Evolutionary conservation across 1,139 yeast genomes (phyloP), one percentile per base, ranked within the genome.

Genomic region (Scheffersomyces lignicola): DNA sequence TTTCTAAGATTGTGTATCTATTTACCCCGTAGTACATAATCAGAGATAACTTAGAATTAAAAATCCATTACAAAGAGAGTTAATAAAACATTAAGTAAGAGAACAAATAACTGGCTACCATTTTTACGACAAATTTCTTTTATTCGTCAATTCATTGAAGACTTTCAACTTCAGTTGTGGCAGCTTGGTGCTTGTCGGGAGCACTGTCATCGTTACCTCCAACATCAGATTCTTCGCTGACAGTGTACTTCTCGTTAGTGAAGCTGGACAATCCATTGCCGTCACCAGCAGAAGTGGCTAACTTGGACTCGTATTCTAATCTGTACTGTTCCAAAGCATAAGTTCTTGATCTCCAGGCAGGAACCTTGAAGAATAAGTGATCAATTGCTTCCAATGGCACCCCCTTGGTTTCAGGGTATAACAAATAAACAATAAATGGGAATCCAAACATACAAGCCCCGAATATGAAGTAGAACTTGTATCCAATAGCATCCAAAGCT

Each of bases 371-470:
- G 29, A 26, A 26, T 35, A 71, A 48, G 29, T 60, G 49, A 38
- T 67, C 76, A 27, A 69, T 60, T 33, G 68, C 69, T 41, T 68
- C 73, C 38, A 69, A 52, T 8, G 75, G 71, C 15, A 70, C 61
- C 33, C 63, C 65, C 47, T 64, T 67, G 7, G 76, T 68, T 47
- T 71, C 77, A 7, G 76, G 77, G 40, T 68, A 66, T 9, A 70
- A 49, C 32, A 67, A 56, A 43, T 48, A 57, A 23, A 64, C 56
- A 23, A 65, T 49, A 2, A 64, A 49, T 3, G 66, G 50, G 32
- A 66, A 66, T 16, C 68, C 52, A 31, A 58, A 25, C 39, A 69
- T 58, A 39, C 65, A 51, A 4, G 57, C 42, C 1, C 73, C 76
- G 47, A 72, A 72, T 38, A 72, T 57, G 40, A 71, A 62, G 47